phyloP scores from a whole-genome alignment of 139 green algal species.

The Microglena sp. region DNA sequence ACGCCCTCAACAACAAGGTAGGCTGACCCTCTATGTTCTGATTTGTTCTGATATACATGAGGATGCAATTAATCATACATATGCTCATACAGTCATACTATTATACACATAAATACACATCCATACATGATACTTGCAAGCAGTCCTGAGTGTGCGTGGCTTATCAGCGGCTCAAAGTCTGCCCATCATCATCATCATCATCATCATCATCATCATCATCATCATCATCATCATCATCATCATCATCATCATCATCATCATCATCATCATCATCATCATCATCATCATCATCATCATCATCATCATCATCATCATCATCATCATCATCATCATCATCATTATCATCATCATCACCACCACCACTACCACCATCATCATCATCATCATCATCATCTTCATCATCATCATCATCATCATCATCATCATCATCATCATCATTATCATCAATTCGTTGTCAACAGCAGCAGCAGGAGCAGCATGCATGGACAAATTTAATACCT shows the following conservation, averaged over 20 bases:
- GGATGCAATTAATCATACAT: too few species aligned
- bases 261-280: slow-evolving; percentile 1
- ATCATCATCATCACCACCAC: neutral
- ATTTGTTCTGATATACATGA: too few species aligned
- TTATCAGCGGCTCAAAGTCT: too few species aligned
- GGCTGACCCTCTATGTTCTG: too few species aligned
- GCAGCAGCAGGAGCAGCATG: neutral
- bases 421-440: neutral
- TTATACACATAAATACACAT: too few species aligned
- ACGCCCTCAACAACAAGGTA: too few species aligned
- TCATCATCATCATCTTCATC: neutral
- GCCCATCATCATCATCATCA: too few species aligned
- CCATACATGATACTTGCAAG: too few species aligned
- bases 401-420: neutral
- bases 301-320: neutral
- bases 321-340: neutral
- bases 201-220: neutral
- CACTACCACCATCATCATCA: neutral
- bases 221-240: slow-evolving; percentile 1
- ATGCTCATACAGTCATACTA: too few species aligned
- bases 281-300: neutral
- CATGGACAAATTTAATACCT: too few species aligned
- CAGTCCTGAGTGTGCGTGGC: too few species aligned
- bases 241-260: slow-evolving; percentile 2
- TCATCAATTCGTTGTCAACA: neutral